Evolutionary conservation across 140 eudicot genomes (phyloP), one percentile per base, ranked within the genome.

Genomic region (Stevia rebaudiana): DNA sequence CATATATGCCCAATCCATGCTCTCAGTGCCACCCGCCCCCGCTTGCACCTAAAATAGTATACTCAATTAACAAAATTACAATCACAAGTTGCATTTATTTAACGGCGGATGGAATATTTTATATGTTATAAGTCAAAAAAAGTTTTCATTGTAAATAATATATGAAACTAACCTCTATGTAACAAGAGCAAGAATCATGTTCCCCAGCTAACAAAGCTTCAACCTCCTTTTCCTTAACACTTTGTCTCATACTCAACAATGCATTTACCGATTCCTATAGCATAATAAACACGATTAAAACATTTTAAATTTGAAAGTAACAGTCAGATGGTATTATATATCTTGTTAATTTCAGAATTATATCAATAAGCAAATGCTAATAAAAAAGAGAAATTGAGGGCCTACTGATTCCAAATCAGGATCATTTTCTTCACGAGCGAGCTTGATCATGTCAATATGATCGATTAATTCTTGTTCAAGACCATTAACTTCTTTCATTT

Each of bases 21-120:
- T 92, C 88, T 92, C 99, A 25, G 97, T 88, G 73, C 99, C 99
- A 46, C 97, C 99, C 19, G 99, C 95, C 73, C 99, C 99, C 42
- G 99, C 95, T 78, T 92, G 99, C 70, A 88, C 95, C 99, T 92
- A 64, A 31, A 65, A 36, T 13, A 67, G n/a, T 10, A 47, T 25
- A 56, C 30, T 11, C 17, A 10, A 16, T 37, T 43, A 42, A 35
- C 12, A 46, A 42, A 55, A 68, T 28, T 17, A 67, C 17, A 25
- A 39, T 52, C 42, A 24, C 46, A 48, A 65, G 33, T 35, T 35
- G 47, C 44, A 7, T 59, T 11, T 36, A 36, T 59, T 7, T 15
- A 8, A 37, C 11, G 18, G 31, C 19, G 3, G 51, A 67, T 3
- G 30, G 28, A 51, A 37, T 23, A 23, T 30, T n/a, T 5, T 68